Conservation (phyloP, 495 filamentous ascomycete species). For the Aspergillus olivimuriae region DNA sequence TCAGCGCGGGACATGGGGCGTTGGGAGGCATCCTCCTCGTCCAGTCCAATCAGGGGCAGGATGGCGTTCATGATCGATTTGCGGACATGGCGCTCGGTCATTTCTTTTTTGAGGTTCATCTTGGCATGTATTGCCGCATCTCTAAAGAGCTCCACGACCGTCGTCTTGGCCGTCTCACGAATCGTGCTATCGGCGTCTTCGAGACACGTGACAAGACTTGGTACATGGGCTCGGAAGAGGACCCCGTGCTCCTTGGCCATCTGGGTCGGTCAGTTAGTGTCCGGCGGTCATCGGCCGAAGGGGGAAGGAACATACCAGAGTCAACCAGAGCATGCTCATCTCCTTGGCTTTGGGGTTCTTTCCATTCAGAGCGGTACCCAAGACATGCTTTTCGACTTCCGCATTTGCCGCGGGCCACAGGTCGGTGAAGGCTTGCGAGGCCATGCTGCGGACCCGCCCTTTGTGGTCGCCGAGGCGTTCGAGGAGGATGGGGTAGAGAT, state of each 20-base stretch:
- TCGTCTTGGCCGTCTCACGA: conserved; percentile 72
- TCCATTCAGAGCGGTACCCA: conserved; percentile 68
- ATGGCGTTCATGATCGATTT: conserved; percentile 78
- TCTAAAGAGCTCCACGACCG: conserved; percentile 81
- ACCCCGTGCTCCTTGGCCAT: conserved; percentile 73
- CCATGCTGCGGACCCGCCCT: conserved; percentile 67
- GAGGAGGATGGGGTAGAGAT: conserved; percentile 62
- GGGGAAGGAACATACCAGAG: conserved; percentile 53
- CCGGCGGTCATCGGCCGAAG: conserved; percentile 1
- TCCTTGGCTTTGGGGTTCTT: conserved; percentile 81
- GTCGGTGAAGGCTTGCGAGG: conserved; percentile 66
- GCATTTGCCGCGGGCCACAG: conserved; percentile 54
- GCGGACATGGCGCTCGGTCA: conserved; percentile 71
- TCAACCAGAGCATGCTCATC: conserved; percentile 76
- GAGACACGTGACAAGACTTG: conserved; percentile 72
- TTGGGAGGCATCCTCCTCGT: conserved; percentile 20
- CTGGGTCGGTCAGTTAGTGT: conserved; percentile 32
- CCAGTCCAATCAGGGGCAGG: conserved; percentile 60
- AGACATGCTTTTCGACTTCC: conserved; percentile 74
- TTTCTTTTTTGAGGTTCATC: conserved; percentile 75
- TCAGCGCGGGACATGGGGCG: too few species aligned
- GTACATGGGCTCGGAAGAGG: conserved; percentile 75
- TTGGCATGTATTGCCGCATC: conserved; percentile 78
- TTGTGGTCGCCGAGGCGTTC: conserved; percentile 87
- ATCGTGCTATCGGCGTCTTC: conserved; percentile 87